These are phyloP conservation scores for Talaromyces sp. DNA, from an alignment of 2,329 filamentous ascomycete species.

Conservation along the genomic window DNA sequence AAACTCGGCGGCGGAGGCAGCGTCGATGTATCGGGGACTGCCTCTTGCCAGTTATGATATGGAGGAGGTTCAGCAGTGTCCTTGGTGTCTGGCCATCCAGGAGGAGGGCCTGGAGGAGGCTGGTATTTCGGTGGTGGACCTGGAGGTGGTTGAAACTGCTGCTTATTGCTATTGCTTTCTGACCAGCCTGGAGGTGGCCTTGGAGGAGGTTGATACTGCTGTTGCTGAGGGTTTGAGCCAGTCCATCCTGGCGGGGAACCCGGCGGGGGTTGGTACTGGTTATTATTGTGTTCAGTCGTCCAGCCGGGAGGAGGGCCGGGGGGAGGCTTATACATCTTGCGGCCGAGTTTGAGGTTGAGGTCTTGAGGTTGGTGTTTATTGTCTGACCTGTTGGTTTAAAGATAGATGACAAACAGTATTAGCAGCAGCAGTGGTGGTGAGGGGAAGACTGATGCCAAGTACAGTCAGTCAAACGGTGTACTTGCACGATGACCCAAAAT, in stretches of 20 bases:
- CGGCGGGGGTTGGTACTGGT: neutral
- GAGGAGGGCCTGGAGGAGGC: neutral
- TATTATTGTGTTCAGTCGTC: neutral
- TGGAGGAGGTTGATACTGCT: neutral
- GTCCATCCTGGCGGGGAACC: neutral
- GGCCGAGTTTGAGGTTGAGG: neutral
- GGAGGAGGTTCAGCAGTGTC: slow-evolving; percentile 42
- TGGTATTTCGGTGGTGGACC: neutral
- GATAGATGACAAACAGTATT: neutral
- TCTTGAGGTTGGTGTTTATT: neutral
- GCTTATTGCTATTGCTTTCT: neutral
- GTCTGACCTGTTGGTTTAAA: neutral
- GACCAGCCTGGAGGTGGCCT: neutral
- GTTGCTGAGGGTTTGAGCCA: neutral
- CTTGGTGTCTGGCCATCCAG: neutral
- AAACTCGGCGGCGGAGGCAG: slow-evolving; percentile 56
- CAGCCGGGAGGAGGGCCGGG: slow-evolving; percentile 1
- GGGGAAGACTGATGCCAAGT: neutral
- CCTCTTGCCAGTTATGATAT: slow-evolving; percentile 57
- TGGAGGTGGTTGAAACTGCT: neutral
- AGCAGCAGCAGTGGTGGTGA: neutral
- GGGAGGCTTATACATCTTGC: slow-evolving; percentile 8
- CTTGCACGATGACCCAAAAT: neutral
- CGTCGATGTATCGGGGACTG: slow-evolving; percentile 54
- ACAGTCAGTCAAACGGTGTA: no score